Conservation (phyloP, 352 stramenopile species). For the Pythium brassicae region DNA sequence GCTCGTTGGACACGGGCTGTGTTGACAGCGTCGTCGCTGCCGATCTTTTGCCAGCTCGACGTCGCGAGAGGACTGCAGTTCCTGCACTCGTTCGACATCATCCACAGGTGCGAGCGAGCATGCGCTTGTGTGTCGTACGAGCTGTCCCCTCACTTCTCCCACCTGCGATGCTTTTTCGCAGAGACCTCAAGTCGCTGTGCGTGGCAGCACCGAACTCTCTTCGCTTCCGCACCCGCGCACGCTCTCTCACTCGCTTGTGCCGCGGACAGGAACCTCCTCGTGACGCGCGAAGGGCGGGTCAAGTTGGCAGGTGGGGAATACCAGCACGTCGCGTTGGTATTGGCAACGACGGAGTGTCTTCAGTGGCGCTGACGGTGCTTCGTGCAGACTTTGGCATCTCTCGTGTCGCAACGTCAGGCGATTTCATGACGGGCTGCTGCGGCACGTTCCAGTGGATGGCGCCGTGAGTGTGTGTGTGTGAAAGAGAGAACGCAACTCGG, state of each 20-base stretch:
- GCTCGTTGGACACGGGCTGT: not conserved
- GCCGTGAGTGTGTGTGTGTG: slow-evolving; percentile 34
- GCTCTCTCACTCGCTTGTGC: not conserved
- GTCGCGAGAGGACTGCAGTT: slow-evolving; percentile 68
- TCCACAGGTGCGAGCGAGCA: slow-evolving; percentile 43
- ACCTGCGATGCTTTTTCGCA: slow-evolving; percentile 10
- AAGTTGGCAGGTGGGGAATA: slow-evolving; percentile 52
- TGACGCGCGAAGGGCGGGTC: slow-evolving; percentile 63
- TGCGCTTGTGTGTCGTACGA: not conserved
- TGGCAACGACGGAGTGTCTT: not conserved
- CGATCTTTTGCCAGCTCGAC: slow-evolving; percentile 33
- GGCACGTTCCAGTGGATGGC: slow-evolving; percentile 85
- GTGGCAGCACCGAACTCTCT: not conserved
- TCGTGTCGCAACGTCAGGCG: slow-evolving; percentile 38
- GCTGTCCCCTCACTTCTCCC: not conserved
- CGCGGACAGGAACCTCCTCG: slow-evolving; percentile 54
- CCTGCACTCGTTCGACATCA: slow-evolving; percentile 78
- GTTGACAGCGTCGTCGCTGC: not conserved
- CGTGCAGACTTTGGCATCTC: slow-evolving; percentile 72
- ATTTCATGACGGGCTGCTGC: slow-evolving; percentile 71
- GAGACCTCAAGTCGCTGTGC: slow-evolving; percentile 79
- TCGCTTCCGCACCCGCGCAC: not conserved
- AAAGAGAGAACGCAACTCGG: not conserved
- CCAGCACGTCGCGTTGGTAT: not conserved
- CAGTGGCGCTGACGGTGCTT: not conserved